Evolutionary conservation across 306 rosid genomes (phyloP).

Genomic region (Vigna radiata): DNA sequence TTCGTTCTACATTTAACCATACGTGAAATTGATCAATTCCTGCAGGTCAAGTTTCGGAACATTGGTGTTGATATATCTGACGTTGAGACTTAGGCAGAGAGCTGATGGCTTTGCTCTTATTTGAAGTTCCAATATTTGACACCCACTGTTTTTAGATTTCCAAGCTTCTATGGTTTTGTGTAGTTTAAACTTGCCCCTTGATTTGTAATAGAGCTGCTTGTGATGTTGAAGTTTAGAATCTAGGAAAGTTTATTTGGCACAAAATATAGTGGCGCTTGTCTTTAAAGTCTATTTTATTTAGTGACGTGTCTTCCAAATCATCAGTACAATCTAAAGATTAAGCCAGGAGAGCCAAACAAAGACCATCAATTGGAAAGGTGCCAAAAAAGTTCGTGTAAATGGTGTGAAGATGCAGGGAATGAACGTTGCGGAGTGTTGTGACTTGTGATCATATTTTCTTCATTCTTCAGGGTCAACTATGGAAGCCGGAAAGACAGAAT

Average conservation of each 20-base stretch:
- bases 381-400: constrained; percentile 2
- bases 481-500: constrained; percentile 11
- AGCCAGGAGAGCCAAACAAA: not conserved
- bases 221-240: constrained; percentile 36
- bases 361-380: constrained; percentile 12
- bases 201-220: constrained; percentile 44
- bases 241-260: constrained; percentile 39
- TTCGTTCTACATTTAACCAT: constrained; percentile 17
- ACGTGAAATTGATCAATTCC: constrained; percentile 24
- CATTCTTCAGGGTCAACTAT: not conserved
- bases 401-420: not conserved
- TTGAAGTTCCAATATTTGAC: constrained; percentile 35
- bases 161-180: constrained; percentile 31
- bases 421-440: not conserved
- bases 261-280: constrained; percentile 39
- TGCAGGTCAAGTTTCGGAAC: constrained; percentile 95
- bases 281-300: constrained; percentile 28
- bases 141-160: constrained; percentile 39
- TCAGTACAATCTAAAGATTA: constrained; percentile 3
- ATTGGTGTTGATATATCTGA: constrained; percentile 81
- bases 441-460: constrained; percentile 20
- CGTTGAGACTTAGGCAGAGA: constrained; percentile 74
- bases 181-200: constrained; percentile 22
- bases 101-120: constrained; percentile 60
- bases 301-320: constrained; percentile 29